Evolutionary conservation across 805 yeast species (phyloP).

Genomic region (Candida xyloterini): DNA sequence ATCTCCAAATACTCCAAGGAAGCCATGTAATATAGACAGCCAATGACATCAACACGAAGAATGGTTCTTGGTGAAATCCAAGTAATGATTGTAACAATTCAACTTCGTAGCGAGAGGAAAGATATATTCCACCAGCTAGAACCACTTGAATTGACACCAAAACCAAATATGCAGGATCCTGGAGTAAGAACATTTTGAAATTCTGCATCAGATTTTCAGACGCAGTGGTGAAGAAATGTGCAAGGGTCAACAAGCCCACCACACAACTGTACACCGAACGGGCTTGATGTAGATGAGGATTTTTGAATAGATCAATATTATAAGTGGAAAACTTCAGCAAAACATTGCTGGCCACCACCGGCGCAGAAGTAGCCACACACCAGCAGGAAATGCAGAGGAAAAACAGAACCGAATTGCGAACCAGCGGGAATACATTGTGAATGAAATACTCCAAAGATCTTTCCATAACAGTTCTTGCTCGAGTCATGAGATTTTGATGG

Average conservation of each 20-base stretch:
- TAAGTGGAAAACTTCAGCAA: not conserved
- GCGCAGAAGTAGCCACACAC: not conserved
- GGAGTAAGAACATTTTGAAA: not conserved
- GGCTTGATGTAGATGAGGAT: not conserved
- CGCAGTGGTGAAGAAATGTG: not conserved
- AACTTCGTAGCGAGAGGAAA: too few relatives aligned
- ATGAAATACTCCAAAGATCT: not conserved
- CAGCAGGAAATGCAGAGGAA: not conserved
- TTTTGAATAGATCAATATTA: not conserved
- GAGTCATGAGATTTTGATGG: not conserved
- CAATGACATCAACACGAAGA: not conserved
- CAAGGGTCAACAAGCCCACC: not conserved
- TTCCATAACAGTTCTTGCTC: not conserved
- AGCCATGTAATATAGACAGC: conserved; percentile 3
- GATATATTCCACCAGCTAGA: not conserved
- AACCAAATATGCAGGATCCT: not conserved
- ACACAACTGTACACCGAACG: not conserved
- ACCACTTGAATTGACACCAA: too few relatives aligned
- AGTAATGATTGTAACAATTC: too few relatives aligned
- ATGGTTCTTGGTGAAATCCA: too few relatives aligned
- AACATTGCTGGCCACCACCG: not conserved
- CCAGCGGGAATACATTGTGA: not conserved
- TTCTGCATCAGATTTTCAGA: not conserved
- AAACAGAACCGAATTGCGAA: not conserved
- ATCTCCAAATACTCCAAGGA: conserved; percentile 13